These are phyloP conservation scores for Ramularia endophylla DNA, from an alignment of 2,329 filamentous ascomycete genomes.

Conservation along the genomic window DNA sequence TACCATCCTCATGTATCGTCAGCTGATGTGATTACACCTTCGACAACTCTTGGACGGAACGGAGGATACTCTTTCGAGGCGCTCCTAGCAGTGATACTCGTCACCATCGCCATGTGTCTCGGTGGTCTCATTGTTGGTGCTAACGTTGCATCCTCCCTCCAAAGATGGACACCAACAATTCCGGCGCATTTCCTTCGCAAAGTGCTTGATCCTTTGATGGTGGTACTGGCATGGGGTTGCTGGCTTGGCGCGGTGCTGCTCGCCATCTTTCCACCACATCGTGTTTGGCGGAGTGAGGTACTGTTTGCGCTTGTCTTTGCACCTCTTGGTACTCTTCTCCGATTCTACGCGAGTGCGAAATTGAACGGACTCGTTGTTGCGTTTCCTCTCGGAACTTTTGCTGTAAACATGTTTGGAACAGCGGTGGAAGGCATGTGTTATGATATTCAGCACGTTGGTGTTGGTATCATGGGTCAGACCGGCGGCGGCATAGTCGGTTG, in stretches of 20 bases:
- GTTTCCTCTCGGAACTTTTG: constrained; percentile 84
- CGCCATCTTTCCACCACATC: constrained; percentile 63
- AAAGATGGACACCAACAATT: constrained; percentile 55
- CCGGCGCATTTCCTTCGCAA: constrained; percentile 52
- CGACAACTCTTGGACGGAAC: constrained; percentile 46
- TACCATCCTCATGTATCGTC: constrained; percentile 29
- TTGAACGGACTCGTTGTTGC: constrained; percentile 62
- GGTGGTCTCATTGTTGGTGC: constrained; percentile 65
- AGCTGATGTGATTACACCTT: constrained; percentile 17
- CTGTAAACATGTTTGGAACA: constrained; percentile 73
- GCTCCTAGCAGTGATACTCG: constrained; percentile 65
- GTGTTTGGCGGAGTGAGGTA: constrained; percentile 68
- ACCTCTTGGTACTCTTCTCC: constrained; percentile 67
- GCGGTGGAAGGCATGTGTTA: constrained; percentile 68
- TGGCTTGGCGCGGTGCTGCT: constrained; percentile 76
- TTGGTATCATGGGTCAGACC: constrained; percentile 30
- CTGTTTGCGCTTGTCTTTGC: constrained; percentile 77
- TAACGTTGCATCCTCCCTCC: constrained; percentile 63
- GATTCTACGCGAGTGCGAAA: constrained; percentile 65
- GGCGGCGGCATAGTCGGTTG: constrained; percentile 39
- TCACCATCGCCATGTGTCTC: constrained; percentile 65
- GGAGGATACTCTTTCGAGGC: constrained; percentile 81
- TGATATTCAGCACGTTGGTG: constrained; percentile 63
- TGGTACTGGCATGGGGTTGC: constrained; percentile 61
- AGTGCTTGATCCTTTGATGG: constrained; percentile 57